phyloP scores from a whole-genome alignment of 371 early-diverging fungal species.

The Mortierella sp. region DNA sequence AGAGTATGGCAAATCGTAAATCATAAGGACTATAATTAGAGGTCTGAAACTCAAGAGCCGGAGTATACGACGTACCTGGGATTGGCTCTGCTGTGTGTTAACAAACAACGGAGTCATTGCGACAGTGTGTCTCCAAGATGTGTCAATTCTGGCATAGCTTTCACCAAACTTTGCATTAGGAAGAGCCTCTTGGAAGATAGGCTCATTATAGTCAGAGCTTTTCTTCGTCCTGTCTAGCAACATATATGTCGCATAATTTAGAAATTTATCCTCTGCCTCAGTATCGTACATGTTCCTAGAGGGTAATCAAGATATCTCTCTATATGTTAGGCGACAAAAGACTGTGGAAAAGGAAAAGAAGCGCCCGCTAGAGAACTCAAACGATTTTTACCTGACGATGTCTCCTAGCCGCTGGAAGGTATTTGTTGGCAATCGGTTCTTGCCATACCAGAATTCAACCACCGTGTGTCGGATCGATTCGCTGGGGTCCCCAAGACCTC shows the following conservation, averaged over 20 bases:
- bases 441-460: slow-evolving; percentile 62
- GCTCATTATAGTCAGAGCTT: slow-evolving; percentile 68
- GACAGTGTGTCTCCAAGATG: slow-evolving; percentile 68
- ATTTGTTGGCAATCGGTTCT: slow-evolving; percentile 53
- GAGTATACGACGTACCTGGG: slow-evolving; percentile 20
- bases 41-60: neutral
- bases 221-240: slow-evolving; percentile 69
- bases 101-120: slow-evolving; percentile 83
- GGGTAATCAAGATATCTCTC: neutral
- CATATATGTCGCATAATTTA: slow-evolving; percentile 72
- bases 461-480: slow-evolving; percentile 65
- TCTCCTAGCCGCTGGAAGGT: slow-evolving; percentile 60
- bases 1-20: neutral
- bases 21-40: neutral
- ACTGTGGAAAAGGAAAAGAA: no score
- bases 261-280: slow-evolving; percentile 73
- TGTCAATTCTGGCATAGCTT: slow-evolving; percentile 66
- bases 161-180: slow-evolving; percentile 73
- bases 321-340: neutral
- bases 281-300: slow-evolving; percentile 71
- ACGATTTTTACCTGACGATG: slow-evolving; percentile 57
- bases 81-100: slow-evolving; percentile 61
- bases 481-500: slow-evolving; percentile 69
- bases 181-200: slow-evolving; percentile 71
- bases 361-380: no score